Conservation (phyloP, 2,329 filamentous ascomycete genomes). For the Arachnomyces sp. region DNA sequence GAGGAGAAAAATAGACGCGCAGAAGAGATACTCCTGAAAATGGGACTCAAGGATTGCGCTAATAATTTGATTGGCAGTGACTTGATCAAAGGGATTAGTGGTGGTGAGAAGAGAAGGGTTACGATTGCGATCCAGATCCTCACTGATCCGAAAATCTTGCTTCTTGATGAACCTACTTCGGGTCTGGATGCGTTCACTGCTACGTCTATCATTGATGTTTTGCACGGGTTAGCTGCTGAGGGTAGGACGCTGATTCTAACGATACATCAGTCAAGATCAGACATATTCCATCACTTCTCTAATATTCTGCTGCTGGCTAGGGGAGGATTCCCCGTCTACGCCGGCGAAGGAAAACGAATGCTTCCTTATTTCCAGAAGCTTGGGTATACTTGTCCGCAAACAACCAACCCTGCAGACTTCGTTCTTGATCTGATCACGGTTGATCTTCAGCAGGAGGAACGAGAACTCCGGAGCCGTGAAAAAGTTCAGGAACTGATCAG, state of each 20-base stretch:
- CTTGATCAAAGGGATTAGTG: slow-evolving; percentile 68
- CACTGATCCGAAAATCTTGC: slow-evolving; percentile 63
- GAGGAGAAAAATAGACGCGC: slow-evolving; percentile 60
- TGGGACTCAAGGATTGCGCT: slow-evolving; percentile 72
- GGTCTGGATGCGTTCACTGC: slow-evolving; percentile 73
- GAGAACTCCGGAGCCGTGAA: slow-evolving; percentile 56
- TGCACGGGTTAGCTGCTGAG: slow-evolving; percentile 62
- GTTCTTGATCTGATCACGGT: slow-evolving; percentile 70
- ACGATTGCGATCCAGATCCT: slow-evolving; percentile 72
- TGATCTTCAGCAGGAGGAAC: slow-evolving; percentile 58
- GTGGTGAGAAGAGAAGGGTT: slow-evolving; percentile 70
- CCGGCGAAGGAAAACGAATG: slow-evolving; percentile 58
- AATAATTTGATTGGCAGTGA: slow-evolving; percentile 67
- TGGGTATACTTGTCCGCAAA: slow-evolving; percentile 58
- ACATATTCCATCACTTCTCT: slow-evolving; percentile 64
- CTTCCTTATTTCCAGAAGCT: slow-evolving; percentile 54
- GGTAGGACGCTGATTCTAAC: slow-evolving; percentile 69
- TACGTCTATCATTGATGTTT: slow-evolving; percentile 66
- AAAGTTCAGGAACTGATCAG: slow-evolving; percentile 56
- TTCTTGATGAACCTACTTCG: slow-evolving; percentile 70
- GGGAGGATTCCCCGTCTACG: slow-evolving; percentile 61
- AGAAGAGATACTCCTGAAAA: slow-evolving; percentile 64
- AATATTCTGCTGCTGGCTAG: slow-evolving; percentile 64
- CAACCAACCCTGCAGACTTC: slow-evolving; percentile 72
- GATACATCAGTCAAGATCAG: slow-evolving; percentile 68